Evolutionary conservation across 805 yeast species (phyloP).

Genomic region (Hermanozyma aechmeae): DNA sequence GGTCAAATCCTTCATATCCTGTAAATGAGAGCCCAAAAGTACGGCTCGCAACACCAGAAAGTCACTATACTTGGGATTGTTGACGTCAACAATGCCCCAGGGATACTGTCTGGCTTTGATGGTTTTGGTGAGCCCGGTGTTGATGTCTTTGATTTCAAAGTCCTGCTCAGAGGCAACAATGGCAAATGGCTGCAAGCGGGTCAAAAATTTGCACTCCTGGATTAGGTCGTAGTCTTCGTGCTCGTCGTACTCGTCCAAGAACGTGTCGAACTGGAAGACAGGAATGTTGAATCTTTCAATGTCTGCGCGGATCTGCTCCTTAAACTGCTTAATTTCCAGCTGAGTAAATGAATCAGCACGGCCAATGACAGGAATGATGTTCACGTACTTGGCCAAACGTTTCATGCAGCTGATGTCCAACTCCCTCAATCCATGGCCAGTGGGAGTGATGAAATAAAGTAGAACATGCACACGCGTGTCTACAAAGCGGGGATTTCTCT

Average conservation of each 20-base stretch:
- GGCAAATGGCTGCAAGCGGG: slow-evolving; percentile 69
- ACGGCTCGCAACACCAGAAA: slow-evolving; percentile 57
- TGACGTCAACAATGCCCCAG: slow-evolving; percentile 61
- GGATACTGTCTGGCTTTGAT: slow-evolving; percentile 62
- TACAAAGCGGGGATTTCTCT: slow-evolving; percentile 74
- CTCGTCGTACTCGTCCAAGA: slow-evolving; percentile 44
- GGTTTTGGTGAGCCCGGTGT: slow-evolving; percentile 33
- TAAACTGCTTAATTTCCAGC: slow-evolving; percentile 53
- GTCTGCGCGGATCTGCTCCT: slow-evolving; percentile 50
- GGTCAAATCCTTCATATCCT: slow-evolving; percentile 73
- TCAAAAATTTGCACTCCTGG: slow-evolving; percentile 56
- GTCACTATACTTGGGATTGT: slow-evolving; percentile 43
- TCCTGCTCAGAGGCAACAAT: slow-evolving; percentile 57
- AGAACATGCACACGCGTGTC: slow-evolving; percentile 74
- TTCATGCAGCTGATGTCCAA: slow-evolving; percentile 68
- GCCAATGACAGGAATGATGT: slow-evolving; percentile 74
- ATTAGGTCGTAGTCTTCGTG: slow-evolving; percentile 70
- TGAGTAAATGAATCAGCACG: slow-evolving; percentile 74
- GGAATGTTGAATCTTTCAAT: slow-evolving; percentile 65
- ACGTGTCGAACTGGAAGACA: slow-evolving; percentile 59
- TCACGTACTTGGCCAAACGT: slow-evolving; percentile 60
- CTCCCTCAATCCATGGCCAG: slow-evolving; percentile 74
- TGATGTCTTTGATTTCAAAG: slow-evolving; percentile 29
- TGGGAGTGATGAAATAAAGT: slow-evolving; percentile 68
- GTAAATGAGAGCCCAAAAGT: slow-evolving; percentile 72